Conservation (phyloP, 2,329 filamentous ascomycete species). For the Acrocalymma vagum region DNA sequence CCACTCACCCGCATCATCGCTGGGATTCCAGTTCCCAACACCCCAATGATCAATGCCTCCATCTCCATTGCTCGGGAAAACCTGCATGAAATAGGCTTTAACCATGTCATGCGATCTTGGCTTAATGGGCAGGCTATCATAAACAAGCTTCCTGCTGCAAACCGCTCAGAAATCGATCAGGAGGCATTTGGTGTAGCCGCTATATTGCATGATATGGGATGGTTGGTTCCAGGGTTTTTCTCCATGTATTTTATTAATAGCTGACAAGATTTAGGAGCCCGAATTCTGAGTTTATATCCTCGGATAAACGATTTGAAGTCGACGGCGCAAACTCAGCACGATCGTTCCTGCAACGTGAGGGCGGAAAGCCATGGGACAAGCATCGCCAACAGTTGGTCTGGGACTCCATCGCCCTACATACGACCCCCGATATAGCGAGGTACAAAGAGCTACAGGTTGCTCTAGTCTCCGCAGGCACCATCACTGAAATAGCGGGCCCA, state of each 20-base stretch:
- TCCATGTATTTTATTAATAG: neutral
- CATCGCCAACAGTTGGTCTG: slow-evolving; percentile 56
- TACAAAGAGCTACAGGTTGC: slow-evolving; percentile 36
- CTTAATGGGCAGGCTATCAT: slow-evolving; percentile 47
- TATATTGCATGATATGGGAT: slow-evolving; percentile 56
- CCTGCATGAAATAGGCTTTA: slow-evolving; percentile 42
- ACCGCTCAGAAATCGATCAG: slow-evolving; percentile 36
- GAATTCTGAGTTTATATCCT: slow-evolving; percentile 40
- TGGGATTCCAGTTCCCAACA: slow-evolving; percentile 46
- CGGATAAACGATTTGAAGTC: slow-evolving; percentile 60
- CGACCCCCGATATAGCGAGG: slow-evolving; percentile 44
- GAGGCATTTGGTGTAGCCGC: slow-evolving; percentile 51
- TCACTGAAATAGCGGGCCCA: slow-evolving; percentile 7
- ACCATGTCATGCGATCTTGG: slow-evolving; percentile 50
- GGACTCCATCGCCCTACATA: slow-evolving; percentile 60
- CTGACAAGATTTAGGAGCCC: slow-evolving; percentile 3
- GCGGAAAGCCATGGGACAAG: slow-evolving; percentile 45
- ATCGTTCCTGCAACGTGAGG: slow-evolving; percentile 34
- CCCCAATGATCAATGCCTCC: slow-evolving; percentile 46
- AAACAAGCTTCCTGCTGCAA: slow-evolving; percentile 38
- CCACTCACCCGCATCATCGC: slow-evolving; percentile 29
- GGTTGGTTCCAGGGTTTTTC: slow-evolving; percentile 40
- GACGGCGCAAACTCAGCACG: slow-evolving; percentile 58
- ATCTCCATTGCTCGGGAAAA: slow-evolving; percentile 40
- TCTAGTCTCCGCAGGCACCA: neutral